Base-by-base conservation (phyloP, 345 rosid species). In the Euclidium syriacum region DNA sequence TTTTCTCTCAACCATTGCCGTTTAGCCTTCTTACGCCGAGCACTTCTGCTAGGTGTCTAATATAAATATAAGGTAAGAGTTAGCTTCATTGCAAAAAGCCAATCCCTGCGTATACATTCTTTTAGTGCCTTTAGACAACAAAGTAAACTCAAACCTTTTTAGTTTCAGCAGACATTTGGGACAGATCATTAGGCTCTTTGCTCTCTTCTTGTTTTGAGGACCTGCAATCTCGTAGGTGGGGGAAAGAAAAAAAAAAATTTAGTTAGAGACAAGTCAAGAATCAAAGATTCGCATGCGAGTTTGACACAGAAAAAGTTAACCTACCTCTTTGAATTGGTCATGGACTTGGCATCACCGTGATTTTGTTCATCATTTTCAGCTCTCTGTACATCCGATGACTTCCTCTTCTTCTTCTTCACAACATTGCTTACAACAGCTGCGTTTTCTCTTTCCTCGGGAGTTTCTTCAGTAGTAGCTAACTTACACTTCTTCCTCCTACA, bases 1-100 rank as follows among this genome's bases (percentile, higher is more conserved):
- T 70, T 76, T 69, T 84, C 89, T 78, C 81, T 83, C 72, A 87
- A 73, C 92, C 87, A 83, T 58, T 17, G 81, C 73, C 96, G 82
- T 78, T 80, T 90, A 19, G 87, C 86, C 74, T 86, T 85, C 71
- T 95, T 95, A 48, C 99, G 96, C 1, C 96, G 83, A 70, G 97
- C 89, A 73, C 87, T 95, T 74, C 99, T 77, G 68, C 99, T 88
- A 19, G 92, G 96, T 5, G 65, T 46, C 99, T 87, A 65, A 67
- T 7, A 67, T 24, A 75, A 24, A 70, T 51, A 41, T 10, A 43
- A 46, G 20, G 55, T n/a, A 70, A 47, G 58, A 67, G 70, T 59
- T 67, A 66, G 58, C 22, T 32, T 52, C 43, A 58, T 42, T 40
- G 56, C 48, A 71, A 58, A 52, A 52, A 36, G 26, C 10, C 14